Evolutionary conservation across 345 rosid genomes (phyloP).

Genomic region (Aethionema arabicum): DNA sequence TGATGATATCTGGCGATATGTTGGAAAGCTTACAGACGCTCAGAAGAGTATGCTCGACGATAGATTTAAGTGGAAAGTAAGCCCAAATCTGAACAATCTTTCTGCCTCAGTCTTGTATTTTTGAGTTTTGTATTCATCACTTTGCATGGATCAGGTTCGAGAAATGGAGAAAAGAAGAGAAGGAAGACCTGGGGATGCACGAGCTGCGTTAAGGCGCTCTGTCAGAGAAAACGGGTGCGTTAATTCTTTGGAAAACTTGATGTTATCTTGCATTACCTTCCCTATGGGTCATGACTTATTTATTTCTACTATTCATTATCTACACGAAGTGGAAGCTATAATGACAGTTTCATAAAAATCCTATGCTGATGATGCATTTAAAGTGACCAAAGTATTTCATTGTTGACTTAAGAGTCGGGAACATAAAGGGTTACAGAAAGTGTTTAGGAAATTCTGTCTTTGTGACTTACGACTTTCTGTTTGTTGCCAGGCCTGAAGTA

Average conservation of each 20-base stretch:
- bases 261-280: slow-evolving; percentile 1
- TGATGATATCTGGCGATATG: slow-evolving; percentile 97
- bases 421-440: slow-evolving; percentile 5
- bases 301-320: slow-evolving; percentile 7
- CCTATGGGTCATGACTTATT: slow-evolving; percentile 7
- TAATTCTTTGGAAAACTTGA: slow-evolving; percentile 12
- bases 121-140: slow-evolving; percentile 23
- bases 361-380: slow-evolving; percentile 14
- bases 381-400: slow-evolving; percentile 17
- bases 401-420: slow-evolving; percentile 7
- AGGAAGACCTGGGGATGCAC: slow-evolving; percentile 98
- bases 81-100: slow-evolving; percentile 23
- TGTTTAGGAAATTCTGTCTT: slow-evolving; percentile 15
- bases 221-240: slow-evolving; percentile 89
- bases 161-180: slow-evolving; percentile 98
- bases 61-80: slow-evolving; percentile 98
- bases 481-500: slow-evolving; percentile 66
- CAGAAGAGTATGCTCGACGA: slow-evolving; percentile 99
- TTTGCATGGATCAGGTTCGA: slow-evolving; percentile 54
- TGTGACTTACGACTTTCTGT: slow-evolving; percentile 17
- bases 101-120: slow-evolving; percentile 9
- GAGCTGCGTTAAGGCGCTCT: slow-evolving; percentile 88
- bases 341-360: slow-evolving; percentile 13
- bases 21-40: slow-evolving; percentile 98
- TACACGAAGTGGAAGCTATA: slow-evolving; percentile 12